phyloP scores from a whole-genome alignment of 2,329 filamentous ascomycete genomes.

The Bretziella fagacearum region DNA sequence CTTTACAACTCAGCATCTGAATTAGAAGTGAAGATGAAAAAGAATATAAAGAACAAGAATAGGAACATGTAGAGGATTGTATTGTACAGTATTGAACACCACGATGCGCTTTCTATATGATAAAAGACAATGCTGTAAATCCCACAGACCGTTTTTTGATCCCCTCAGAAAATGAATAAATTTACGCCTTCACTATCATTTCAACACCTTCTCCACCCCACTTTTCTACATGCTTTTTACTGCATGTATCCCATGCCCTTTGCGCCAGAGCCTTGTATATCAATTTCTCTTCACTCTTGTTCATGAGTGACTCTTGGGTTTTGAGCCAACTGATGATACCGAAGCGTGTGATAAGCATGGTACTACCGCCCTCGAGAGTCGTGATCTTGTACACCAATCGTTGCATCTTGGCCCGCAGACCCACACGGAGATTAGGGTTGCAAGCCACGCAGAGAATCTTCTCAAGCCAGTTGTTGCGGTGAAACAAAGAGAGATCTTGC shows the following conservation, averaged over 20 bases:
- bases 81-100: constrained; percentile 1
- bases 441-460: constrained; percentile 52
- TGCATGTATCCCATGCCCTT: constrained; percentile 47
- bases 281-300: constrained; percentile 34
- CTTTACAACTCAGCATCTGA: not conserved
- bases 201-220: constrained; percentile 14
- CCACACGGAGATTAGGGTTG: constrained; percentile 44
- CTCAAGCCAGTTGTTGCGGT: constrained; percentile 52
- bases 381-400: constrained; percentile 50
- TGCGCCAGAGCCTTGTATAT: constrained; percentile 38
- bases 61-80: not conserved
- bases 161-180: not conserved
- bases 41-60: not conserved
- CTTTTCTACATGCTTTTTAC: constrained; percentile 29
- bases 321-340: constrained; percentile 57
- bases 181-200: constrained; percentile 6
- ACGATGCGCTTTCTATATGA: not conserved
- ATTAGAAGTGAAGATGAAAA: not conserved
- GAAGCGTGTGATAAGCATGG: constrained; percentile 62
- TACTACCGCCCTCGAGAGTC: constrained; percentile 53
- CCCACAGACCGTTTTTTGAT: not conserved
- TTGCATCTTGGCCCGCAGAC: constrained; percentile 41
- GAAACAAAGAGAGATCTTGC: constrained; percentile 43
- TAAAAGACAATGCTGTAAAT: not conserved
- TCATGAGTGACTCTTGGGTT: constrained; percentile 7